Evolutionary conservation across 805 yeast genomes (phyloP).

Genomic region (Monosporozyma solicola): DNA sequence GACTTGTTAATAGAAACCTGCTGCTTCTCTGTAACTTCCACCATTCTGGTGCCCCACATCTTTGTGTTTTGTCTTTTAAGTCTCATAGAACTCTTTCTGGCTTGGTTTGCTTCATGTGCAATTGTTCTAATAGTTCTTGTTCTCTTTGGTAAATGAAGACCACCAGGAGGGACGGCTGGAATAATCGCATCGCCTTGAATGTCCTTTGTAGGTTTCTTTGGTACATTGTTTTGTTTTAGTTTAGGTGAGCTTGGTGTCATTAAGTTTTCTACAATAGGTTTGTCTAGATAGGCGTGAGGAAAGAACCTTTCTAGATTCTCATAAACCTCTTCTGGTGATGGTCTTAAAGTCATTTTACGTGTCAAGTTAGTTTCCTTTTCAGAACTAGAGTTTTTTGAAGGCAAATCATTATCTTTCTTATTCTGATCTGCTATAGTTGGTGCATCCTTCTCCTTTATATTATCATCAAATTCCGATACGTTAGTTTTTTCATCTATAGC

Average conservation of each 20-base stretch:
- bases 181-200: slow-evolving; percentile 1
- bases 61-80: slow-evolving; percentile 78
- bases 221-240: slow-evolving; percentile 3
- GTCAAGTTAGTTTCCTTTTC: slow-evolving; percentile 1
- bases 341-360: slow-evolving; percentile 66
- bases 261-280: slow-evolving; percentile 72
- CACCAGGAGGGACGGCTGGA: not conserved
- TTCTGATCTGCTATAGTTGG: slow-evolving; percentile 2
- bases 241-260: slow-evolving; percentile 50
- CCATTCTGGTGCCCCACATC: slow-evolving; percentile 93
- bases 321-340: slow-evolving; percentile 89
- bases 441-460: slow-evolving; percentile 2
- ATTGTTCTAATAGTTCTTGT: slow-evolving; percentile 90
- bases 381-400: not conserved
- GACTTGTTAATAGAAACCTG: slow-evolving; percentile 59
- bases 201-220: not conserved
- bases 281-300: slow-evolving; percentile 87
- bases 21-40: slow-evolving; percentile 76
- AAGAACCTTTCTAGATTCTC: slow-evolving; percentile 86
- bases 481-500: not conserved
- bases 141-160: slow-evolving; percentile 37
- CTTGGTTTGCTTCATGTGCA: slow-evolving; percentile 80
- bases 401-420: not conserved
- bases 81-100: slow-evolving; percentile 34
- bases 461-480: not conserved